Base-by-base conservation (phyloP, 371 early-diverging fungal genomes). In the Mucor mucedo region DNA sequence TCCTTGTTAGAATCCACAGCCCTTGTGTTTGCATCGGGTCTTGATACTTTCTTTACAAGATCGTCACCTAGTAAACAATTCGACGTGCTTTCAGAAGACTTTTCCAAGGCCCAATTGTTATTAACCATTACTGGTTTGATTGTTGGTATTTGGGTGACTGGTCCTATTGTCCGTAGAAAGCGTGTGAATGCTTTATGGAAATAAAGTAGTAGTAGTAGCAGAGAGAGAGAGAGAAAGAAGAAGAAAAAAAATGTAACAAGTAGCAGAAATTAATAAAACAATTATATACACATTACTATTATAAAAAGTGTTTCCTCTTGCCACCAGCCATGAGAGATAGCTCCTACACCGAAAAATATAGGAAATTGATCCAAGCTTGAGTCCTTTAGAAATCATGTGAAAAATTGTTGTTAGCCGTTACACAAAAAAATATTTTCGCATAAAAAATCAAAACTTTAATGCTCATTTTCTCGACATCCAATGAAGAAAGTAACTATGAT, bases 1-100 rank as follows among this genome's bases (percentile, higher is more conserved):
- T 86, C 97, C 5, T 65, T 87, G 40, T 77, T 97, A 40, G 98
- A 98, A 79, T 95, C 95, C n/a, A 98, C 98, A 4, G 87, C 95
- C 8, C 76, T 97, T 27, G 93, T 96, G 4, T 79, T 90, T 33
- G 88, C 92, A 0, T 94, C 88, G 67, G 98, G 98, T 4, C 80
- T 94, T 38, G 98, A 98, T 67, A 66, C 95, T 52, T 98, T 94
- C 81, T 91, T 89, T 63, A 88, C 91, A 0, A 83, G 90, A 33
- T 84, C 87, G 11, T 87, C 87, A 39, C 97, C 98, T 16, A 93
- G 93, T 49, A 90, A 91, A 68, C 87, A 89, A 14, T 98, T 98
- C 77, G 98, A 98, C 76, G 85, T 93, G 49, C 76, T 98, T 62
- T 90, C 92, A 67, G 92, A 95, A 72, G 89, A 91, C 63, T 98